Evolutionary conservation across 176 grass and related monocot genomes (phyloP).

Genomic region (Triticum aestivum): IWGSC_CS_RefSeq_v2.1 NC_057799.1:640005960-640006459

Average conservation of each 20-base stretch:
- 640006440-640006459: neutral
- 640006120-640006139: neutral
- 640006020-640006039: neutral
- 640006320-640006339: neutral
- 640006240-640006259: too few species aligned
- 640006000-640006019: too few species aligned
- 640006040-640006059: neutral
- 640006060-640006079: neutral
- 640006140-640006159: neutral
- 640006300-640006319: neutral
- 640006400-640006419: neutral
- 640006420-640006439: neutral
- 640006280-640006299: neutral
- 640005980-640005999: neutral
- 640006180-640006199: neutral
- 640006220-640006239: neutral
- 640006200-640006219: neutral
- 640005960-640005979: neutral
- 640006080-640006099: neutral
- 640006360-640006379: neutral
- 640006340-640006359: neutral
- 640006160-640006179: neutral
- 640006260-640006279: neutral
- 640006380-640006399: neutral
- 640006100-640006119: constrained; percentile 7